Percentiles rank a stretch among this genome's conserved stretches.
Conservation (phyloP, 306 rosid species). For the Abrus pulchellus region DNA sequence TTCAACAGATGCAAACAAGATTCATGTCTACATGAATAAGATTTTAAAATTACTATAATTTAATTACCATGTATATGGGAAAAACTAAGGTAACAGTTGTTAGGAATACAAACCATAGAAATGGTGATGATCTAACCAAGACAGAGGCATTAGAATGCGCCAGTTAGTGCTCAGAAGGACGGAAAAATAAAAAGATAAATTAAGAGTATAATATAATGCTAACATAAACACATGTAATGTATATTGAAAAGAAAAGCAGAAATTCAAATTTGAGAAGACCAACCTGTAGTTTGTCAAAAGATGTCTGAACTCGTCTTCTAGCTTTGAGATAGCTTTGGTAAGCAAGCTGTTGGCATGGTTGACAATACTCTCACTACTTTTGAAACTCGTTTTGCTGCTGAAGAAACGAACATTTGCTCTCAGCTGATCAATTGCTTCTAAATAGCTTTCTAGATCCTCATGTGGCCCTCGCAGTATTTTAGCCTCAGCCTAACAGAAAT, state of each 20-base stretch:
- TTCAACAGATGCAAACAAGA: background rate
- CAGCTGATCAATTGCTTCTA: slow-evolving; percentile 86
- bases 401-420: slow-evolving; percentile 70
- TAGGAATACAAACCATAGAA: slow-evolving; percentile 1
- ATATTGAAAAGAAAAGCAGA: slow-evolving; percentile 5
- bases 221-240: background rate
- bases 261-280: slow-evolving; percentile 32
- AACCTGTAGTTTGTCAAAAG: slow-evolving; percentile 89
- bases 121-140: slow-evolving; percentile 20
- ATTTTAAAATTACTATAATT: slow-evolving; percentile 16
- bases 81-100: slow-evolving; percentile 9
- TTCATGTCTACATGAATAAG: slow-evolving; percentile 1
- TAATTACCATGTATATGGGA: background rate
- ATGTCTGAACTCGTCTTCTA: slow-evolving; percentile 92
- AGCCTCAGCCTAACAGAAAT: slow-evolving; percentile 84
- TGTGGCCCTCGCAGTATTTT: slow-evolving; percentile 95
- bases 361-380: slow-evolving; percentile 68
- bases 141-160: background rate
- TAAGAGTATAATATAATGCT: slow-evolving; percentile 31
- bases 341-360: slow-evolving; percentile 83
- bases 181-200: background rate
- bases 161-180: background rate
- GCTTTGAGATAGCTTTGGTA: slow-evolving; percentile 86
- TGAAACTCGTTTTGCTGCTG: slow-evolving; percentile 67
- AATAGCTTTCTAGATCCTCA: slow-evolving; percentile 93